A percentile compares a stretch with the other conserved stretches of the same genome.
phyloP scores from a whole-genome alignment of 306 rosid species.

The Astragalus glycyphyllos region DNA sequence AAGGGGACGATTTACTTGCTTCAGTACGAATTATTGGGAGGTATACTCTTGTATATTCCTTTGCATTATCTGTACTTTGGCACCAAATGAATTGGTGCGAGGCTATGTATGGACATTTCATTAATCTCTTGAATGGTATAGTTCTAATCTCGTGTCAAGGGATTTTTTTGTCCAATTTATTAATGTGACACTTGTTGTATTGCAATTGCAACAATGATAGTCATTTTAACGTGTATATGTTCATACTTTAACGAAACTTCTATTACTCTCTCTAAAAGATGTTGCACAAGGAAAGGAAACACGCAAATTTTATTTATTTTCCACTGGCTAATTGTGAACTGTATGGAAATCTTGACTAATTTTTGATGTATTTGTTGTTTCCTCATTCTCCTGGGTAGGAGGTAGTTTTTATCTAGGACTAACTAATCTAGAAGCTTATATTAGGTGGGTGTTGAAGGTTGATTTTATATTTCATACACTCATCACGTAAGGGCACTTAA shows the following conservation, averaged over 20 bases:
- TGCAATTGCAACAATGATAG: conserved; percentile 29
- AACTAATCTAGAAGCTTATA: conserved; percentile 22
- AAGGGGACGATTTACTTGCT: conserved; percentile 93
- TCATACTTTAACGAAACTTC: not conserved
- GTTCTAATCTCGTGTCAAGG: conserved; percentile 14
- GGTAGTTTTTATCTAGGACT: conserved; percentile 18
- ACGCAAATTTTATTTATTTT: conserved; percentile 14
- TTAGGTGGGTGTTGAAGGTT: conserved; percentile 1
- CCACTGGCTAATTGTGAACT: conserved; percentile 10
- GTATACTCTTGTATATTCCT: conserved; percentile 42
- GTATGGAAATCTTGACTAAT: not conserved
- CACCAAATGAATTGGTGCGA: conserved; percentile 9
- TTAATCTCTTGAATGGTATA: conserved; percentile 23
- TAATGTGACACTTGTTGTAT: conserved; percentile 20
- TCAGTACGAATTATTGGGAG: conserved; percentile 94
- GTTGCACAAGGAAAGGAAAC: conserved; percentile 12
- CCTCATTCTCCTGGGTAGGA: not conserved
- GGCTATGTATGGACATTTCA: conserved; percentile 14
- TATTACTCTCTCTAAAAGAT: not conserved
- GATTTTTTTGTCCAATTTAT: conserved; percentile 28
- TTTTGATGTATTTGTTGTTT: conserved; percentile 7
- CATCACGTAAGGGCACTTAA: not conserved
- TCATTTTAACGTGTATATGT: conserved; percentile 29
- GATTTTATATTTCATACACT: conserved; percentile 6
- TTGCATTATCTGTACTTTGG: conserved; percentile 5